Evolutionary conservation across 805 yeast species (phyloP).

Genomic region (Candida ortonii): DNA sequence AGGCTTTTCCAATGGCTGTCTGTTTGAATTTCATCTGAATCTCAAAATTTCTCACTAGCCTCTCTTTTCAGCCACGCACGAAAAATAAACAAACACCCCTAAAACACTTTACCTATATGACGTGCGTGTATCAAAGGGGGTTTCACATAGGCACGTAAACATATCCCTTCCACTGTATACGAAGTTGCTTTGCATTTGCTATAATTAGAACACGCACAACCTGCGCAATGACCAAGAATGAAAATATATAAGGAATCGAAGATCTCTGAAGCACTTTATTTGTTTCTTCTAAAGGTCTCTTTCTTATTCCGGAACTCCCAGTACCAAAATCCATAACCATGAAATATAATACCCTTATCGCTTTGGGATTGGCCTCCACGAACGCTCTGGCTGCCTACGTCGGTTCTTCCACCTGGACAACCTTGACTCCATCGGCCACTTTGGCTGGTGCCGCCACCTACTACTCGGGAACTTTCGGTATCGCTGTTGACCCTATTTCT

Average conservation of each 20-base stretch:
- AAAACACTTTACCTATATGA: too few species aligned
- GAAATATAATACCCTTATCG: slow-evolving; percentile 40
- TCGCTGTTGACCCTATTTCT: slow-evolving; percentile 14
- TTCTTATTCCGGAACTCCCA: slow-evolving; percentile 9
- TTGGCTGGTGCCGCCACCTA: slow-evolving; percentile 50
- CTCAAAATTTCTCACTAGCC: too few species aligned
- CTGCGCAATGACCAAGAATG: neutral
- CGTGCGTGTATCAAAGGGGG: too few species aligned
- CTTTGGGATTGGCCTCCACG: slow-evolving; percentile 41
- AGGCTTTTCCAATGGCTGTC: too few species aligned
- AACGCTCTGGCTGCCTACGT: slow-evolving; percentile 52
- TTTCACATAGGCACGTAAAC: slow-evolving; percentile 10
- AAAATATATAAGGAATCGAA: slow-evolving; percentile 5
- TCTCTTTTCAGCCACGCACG: too few species aligned
- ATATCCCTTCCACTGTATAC: too few species aligned
- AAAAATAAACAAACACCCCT: too few species aligned
- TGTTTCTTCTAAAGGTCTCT: neutral
- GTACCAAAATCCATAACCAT: slow-evolving; percentile 24
- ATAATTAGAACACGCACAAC: too few species aligned
- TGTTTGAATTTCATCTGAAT: too few species aligned
- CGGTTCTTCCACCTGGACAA: slow-evolving; percentile 60
- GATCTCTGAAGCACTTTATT: too few species aligned
- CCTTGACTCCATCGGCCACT: slow-evolving; percentile 58
- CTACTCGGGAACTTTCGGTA: slow-evolving; percentile 37
- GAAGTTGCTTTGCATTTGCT: too few species aligned